These are phyloP conservation scores for Aspergillus neotritici DNA, from an alignment of 2,329 filamentous ascomycete genomes.

Conservation along the genomic window DNA sequence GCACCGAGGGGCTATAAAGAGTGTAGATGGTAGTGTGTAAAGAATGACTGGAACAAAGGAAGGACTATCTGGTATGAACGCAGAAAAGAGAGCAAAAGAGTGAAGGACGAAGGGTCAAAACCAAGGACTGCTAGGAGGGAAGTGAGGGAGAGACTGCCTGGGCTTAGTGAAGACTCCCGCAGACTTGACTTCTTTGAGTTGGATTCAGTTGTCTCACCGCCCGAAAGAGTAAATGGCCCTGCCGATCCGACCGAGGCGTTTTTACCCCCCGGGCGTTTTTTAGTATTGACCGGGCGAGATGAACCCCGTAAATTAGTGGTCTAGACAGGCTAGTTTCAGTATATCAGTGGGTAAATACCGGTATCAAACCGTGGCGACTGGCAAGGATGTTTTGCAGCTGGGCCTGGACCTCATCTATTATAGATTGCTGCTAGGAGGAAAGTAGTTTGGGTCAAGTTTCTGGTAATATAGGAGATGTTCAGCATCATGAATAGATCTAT, in stretches of 20 bases:
- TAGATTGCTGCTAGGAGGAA: too few species aligned
- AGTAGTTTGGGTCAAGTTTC: too few species aligned
- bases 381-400: too few species aligned
- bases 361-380: too few species aligned
- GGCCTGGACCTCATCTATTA: too few species aligned
- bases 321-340: too few species aligned
- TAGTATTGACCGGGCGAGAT: neutral
- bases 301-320: too few species aligned
- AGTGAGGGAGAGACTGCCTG: slow-evolving; percentile 5
- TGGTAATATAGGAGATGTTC: too few species aligned
- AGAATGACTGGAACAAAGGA: slow-evolving; percentile 1
- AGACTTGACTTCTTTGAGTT: slow-evolving; percentile 2
- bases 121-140: slow-evolving; percentile 12
- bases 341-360: too few species aligned
- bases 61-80: neutral
- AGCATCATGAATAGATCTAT: too few species aligned
- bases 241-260: slow-evolving; percentile 4
- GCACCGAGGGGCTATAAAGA: slow-evolving; percentile 5
- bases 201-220: neutral
- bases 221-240: slow-evolving; percentile 9
- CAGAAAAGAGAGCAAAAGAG: slow-evolving; percentile 2
- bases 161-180: slow-evolving; percentile 2
- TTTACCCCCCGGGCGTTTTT: neutral
- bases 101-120: neutral
- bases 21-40: slow-evolving; percentile 2